Evolutionary conservation across 768 basidiomycete genomes (phyloP).

Genomic region (Cystobasidium ongulense): DNA sequence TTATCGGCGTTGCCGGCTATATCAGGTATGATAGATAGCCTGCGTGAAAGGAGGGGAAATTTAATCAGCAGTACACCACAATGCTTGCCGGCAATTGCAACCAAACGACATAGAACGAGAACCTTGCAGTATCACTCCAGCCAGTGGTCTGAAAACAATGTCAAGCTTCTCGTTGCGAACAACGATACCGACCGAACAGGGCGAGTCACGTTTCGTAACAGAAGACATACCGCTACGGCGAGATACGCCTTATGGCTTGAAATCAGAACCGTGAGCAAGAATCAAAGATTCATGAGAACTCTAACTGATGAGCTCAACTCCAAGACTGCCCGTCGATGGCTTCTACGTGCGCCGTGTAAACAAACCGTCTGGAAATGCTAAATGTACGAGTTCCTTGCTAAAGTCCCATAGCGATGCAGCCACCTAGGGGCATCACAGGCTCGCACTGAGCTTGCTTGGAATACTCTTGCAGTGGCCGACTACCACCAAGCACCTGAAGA

Average conservation of each 20-base stretch:
- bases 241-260: not conserved
- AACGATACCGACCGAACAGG: not conserved
- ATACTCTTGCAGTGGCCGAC: not conserved
- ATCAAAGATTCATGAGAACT: not conserved
- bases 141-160: not conserved
- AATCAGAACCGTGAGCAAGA: not conserved
- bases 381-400: not conserved
- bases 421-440: not conserved
- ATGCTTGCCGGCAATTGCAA: no score
- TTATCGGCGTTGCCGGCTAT: no score
- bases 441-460: not conserved
- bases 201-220: not conserved
- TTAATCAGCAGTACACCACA: no score
- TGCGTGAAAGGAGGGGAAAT: no score
- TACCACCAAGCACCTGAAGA: conserved; percentile 7
- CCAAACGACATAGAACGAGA: no score
- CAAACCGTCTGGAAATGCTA: not conserved
- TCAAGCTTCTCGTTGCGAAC: not conserved
- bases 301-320: not conserved
- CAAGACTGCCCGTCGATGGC: not conserved
- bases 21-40: no score
- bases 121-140: not conserved
- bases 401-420: not conserved
- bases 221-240: not conserved
- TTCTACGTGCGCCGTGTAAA: conserved; percentile 1